A percentile compares a stretch with the other conserved stretches of the same genome.
phyloP scores from a whole-genome alignment of 1,284 basidiomycete species.

The Wallemia ichthyophaga region DNA sequence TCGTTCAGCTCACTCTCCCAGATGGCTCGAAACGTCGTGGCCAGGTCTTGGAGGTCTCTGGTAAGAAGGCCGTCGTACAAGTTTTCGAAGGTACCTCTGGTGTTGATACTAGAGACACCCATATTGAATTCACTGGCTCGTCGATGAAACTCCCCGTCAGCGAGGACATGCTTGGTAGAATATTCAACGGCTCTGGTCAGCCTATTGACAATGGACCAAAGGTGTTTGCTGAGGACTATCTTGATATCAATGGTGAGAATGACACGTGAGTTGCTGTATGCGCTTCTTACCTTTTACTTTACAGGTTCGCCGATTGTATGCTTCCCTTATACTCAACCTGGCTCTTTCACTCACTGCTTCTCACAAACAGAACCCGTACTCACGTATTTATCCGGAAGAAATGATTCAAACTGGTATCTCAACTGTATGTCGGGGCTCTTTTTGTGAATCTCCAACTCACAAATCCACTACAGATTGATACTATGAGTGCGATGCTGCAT shows the following conservation, averaged over 20 bases:
- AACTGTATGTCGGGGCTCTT: slow-evolving; percentile 18
- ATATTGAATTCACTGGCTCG: slow-evolving; percentile 90
- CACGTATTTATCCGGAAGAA: slow-evolving; percentile 97
- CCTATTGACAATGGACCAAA: slow-evolving; percentile 97
- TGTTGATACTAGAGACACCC: slow-evolving; percentile 87
- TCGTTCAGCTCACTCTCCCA: slow-evolving; percentile 79
- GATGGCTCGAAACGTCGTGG: slow-evolving; percentile 86
- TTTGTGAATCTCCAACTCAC: neutral
- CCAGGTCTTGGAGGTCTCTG: slow-evolving; percentile 91
- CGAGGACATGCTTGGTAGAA: slow-evolving; percentile 97
- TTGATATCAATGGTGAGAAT: slow-evolving; percentile 75
- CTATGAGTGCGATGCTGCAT: slow-evolving; percentile 25
- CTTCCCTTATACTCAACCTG: neutral
- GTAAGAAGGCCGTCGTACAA: slow-evolving; percentile 96
- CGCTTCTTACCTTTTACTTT: neutral
- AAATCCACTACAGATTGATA: slow-evolving; percentile 30
- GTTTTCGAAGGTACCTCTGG: slow-evolving; percentile 97
- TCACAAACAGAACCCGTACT: slow-evolving; percentile 73
- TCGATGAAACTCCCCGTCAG: slow-evolving; percentile 97
- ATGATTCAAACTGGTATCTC: slow-evolving; percentile 99
- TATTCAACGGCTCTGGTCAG: slow-evolving; percentile 95
- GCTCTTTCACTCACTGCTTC: neutral
- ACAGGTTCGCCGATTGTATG: slow-evolving; percentile 1
- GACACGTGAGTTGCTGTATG: neutral
- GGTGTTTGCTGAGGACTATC: slow-evolving; percentile 95